Evolutionary conservation across 2,329 filamentous ascomycete species (phyloP), one percentile per base, ranked within the genome.

Genomic region (Monosporascus sp.): DNA sequence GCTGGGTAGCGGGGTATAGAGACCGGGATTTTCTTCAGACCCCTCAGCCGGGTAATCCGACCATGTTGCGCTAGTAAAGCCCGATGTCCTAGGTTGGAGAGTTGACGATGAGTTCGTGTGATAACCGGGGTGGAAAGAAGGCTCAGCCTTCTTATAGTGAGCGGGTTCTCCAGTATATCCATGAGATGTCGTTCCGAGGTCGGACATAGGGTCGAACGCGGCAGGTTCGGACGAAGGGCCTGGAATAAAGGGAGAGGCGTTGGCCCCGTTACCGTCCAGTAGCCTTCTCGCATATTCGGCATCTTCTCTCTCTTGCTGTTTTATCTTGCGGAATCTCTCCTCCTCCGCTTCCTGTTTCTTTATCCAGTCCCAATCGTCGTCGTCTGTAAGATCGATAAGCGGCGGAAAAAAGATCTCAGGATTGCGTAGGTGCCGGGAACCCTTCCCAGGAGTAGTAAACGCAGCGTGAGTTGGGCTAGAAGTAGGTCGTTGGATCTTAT

Each of bases 321-420:
- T 69, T 50, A 67, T 66, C 25, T 74, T 71, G 49, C 71, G 58
- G 9, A 65, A 58, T 44, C 74, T 59, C 36, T 72, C 60, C 50
- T 71, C 68, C 60, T 72, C 70, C 38, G 70, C 66, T 56, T 68
- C 69, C 27, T 58, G 51, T 14, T 48, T 39, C 18, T 60, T 63
- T 22, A 69, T 57, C 50, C 55, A 44, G 8, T 60, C 50, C 14
- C 60, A 59, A 17, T 62, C 58, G 25, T 61, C 60, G n/a, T 62
- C 59, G 25, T 66, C 61, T 68, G 72, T 76, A 60, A 76, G 68
- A 60, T 76, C 73, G 51, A 75, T 73, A 37, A 74, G 51, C 24
- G 22, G 15, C 22, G 14, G 22, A 20, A 68, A 64, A 44, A 50
- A n/a, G 20, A 42, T 17, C 18, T 62, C 56, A 50, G 22, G 20